Conservation (phyloP, 805 yeast genomes). For the Teunomyces tritomae region DNA sequence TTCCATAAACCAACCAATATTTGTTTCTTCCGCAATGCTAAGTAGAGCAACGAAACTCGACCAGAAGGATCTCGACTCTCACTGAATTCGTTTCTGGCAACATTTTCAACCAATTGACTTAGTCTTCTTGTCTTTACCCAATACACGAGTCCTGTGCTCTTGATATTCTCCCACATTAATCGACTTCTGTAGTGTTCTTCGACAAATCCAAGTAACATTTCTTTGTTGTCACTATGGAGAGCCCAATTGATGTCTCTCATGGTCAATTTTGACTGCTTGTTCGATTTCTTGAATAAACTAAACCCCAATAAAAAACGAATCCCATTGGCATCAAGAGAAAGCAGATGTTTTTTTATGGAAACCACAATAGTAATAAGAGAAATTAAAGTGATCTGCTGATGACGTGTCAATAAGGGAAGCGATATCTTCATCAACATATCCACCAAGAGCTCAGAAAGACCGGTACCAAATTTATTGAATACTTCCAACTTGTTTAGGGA, state of each 20-base stretch:
- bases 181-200: constrained; percentile 40
- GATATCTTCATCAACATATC: constrained; percentile 63
- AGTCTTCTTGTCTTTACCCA: constrained; percentile 53
- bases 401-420: constrained; percentile 81
- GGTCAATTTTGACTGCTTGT: constrained; percentile 52
- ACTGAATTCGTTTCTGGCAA: constrained; percentile 71
- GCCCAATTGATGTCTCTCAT: constrained; percentile 91
- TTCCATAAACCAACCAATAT: constrained; percentile 82
- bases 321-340: constrained; percentile 61
- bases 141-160: constrained; percentile 61
- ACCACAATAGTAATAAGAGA: constrained; percentile 65
- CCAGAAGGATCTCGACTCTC: constrained; percentile 66
- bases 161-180: constrained; percentile 60
- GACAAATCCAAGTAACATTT: constrained; percentile 53
- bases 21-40: constrained; percentile 76
- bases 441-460: constrained; percentile 47
- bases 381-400: constrained; percentile 82
- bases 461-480: constrained; percentile 32
- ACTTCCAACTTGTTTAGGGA: constrained; percentile 4
- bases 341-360: constrained; percentile 46
- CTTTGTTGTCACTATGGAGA: constrained; percentile 75
- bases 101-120: constrained; percentile 51
- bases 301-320: constrained; percentile 68
- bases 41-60: constrained; percentile 65
- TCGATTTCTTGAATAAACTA: constrained; percentile 54